Percentiles rank a stretch among this genome's conserved stretches.
These are phyloP conservation scores for Xylaria multiplex DNA, from an alignment of 2,329 filamentous ascomycete species.

Conservation along the genomic window DNA sequence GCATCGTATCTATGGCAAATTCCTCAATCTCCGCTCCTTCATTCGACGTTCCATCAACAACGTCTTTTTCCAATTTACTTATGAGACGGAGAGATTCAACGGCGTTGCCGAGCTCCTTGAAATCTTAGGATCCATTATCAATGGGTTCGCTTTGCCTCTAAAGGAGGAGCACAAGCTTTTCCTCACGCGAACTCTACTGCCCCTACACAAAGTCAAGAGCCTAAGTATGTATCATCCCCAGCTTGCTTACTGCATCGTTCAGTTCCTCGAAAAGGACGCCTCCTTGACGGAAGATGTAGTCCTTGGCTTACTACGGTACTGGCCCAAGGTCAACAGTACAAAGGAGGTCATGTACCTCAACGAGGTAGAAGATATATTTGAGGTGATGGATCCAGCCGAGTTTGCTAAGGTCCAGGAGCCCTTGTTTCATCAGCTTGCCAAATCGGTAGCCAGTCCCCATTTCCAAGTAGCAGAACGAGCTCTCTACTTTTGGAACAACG, in stretches of 20 bases:
- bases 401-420: slow-evolving; percentile 99
- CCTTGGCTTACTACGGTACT: slow-evolving; percentile 91
- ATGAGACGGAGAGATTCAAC: slow-evolving; percentile 98
- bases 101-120: slow-evolving; percentile 96
- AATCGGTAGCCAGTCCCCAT: slow-evolving; percentile 97
- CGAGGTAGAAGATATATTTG: slow-evolving; percentile 98
- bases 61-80: slow-evolving; percentile 99
- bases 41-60: slow-evolving; percentile 99
- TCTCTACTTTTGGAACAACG: slow-evolving; percentile 99
- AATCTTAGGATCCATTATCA: slow-evolving; percentile 98
- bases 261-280: slow-evolving; percentile 97
- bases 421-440: slow-evolving; percentile 95
- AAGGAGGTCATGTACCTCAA: slow-evolving; percentile 99
- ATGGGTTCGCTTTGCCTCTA: slow-evolving; percentile 93
- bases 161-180: slow-evolving; percentile 99
- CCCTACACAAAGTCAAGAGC: slow-evolving; percentile 97
- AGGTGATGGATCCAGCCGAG: slow-evolving; percentile 98
- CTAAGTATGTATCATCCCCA: slow-evolving; percentile 99
- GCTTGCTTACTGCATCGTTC: slow-evolving; percentile 97
- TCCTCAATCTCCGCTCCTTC: slow-evolving; percentile 95
- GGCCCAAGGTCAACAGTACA: slow-evolving; percentile 99
- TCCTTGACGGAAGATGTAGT: slow-evolving; percentile 98
- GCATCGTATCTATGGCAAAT: slow-evolving; percentile 98
- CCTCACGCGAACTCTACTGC: slow-evolving; percentile 89
- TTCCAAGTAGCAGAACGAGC: slow-evolving; percentile 98